These are phyloP conservation scores for Picochlorum sp. DNA, from an alignment of 139 green algal genomes.

Conservation along the genomic window DNA sequence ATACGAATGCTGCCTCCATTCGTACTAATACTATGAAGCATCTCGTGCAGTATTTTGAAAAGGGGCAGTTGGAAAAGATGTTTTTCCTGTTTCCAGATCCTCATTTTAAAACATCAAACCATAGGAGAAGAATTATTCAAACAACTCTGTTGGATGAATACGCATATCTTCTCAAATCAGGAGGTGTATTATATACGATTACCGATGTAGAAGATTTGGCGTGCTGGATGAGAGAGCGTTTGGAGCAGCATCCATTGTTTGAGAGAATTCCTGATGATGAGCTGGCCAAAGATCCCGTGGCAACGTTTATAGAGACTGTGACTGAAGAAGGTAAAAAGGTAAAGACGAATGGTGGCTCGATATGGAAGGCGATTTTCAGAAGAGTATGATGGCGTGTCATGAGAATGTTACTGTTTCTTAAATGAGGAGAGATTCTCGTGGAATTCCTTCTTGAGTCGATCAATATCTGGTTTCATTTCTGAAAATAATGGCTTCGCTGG, in stretches of 20 bases:
- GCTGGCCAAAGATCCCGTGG: slow-evolving; percentile 63
- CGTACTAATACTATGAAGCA: slow-evolving; percentile 93
- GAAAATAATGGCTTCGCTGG: background rate
- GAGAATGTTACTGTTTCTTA: background rate
- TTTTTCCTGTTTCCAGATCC: slow-evolving; percentile 98
- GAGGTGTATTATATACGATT: slow-evolving; percentile 85
- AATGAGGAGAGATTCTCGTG: background rate
- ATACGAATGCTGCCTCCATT: slow-evolving; percentile 68
- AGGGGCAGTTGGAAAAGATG: slow-evolving; percentile 90
- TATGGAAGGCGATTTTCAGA: slow-evolving; percentile 52
- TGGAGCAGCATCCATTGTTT: slow-evolving; percentile 82
- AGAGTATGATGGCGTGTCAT: slow-evolving; percentile 17
- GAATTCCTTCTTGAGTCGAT: background rate
- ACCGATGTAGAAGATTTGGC: slow-evolving; percentile 84
- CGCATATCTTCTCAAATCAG: slow-evolving; percentile 74
- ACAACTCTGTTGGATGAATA: slow-evolving; percentile 85
- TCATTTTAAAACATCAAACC: slow-evolving; percentile 77
- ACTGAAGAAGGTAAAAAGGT: slow-evolving; percentile 92
- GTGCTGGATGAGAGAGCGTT: slow-evolving; percentile 69
- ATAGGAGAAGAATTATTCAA: slow-evolving; percentile 86
- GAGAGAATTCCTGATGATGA: slow-evolving; percentile 71
- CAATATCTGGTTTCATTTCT: background rate
- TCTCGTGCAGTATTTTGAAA: slow-evolving; percentile 89
- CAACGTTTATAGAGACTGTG: slow-evolving; percentile 47
- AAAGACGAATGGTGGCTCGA: slow-evolving; percentile 65